A percentile compares a stretch with the other conserved stretches of the same genome.
Conservation (phyloP, 495 filamentous ascomycete species). For the Articulospora tetracladia region DNA sequence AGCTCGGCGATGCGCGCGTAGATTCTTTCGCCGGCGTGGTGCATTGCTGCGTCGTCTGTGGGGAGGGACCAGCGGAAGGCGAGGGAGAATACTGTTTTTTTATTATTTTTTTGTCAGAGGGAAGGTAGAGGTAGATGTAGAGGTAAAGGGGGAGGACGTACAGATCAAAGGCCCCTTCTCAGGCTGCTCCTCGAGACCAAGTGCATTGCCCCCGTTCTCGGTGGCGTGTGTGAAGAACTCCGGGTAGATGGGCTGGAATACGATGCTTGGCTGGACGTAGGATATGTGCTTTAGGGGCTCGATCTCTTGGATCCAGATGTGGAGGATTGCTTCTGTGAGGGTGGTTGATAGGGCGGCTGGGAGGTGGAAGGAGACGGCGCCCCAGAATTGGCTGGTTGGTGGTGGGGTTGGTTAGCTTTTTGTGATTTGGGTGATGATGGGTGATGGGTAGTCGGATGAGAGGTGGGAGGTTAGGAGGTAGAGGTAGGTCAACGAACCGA, state of each 20-base stretch:
- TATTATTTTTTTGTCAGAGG: too few relatives aligned
- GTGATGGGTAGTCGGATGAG: not conserved
- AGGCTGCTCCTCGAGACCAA: slow-evolving; percentile 36
- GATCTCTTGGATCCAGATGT: slow-evolving; percentile 8
- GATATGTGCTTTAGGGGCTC: not conserved
- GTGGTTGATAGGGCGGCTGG: not conserved
- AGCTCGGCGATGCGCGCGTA: not conserved
- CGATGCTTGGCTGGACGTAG: not conserved
- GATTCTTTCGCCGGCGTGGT: not conserved
- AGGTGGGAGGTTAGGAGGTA: too few relatives aligned
- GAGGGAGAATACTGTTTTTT: not conserved
- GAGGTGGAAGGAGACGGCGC: not conserved
- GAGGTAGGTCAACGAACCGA: not conserved
- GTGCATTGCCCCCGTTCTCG: slow-evolving; percentile 45
- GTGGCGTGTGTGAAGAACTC: slow-evolving; percentile 33
- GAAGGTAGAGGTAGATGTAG: not conserved
- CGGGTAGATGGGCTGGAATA: slow-evolving; percentile 3
- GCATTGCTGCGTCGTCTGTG: not conserved
- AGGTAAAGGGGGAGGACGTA: not conserved
- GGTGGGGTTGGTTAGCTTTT: not conserved
- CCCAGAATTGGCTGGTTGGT: not conserved
- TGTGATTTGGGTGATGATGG: not conserved
- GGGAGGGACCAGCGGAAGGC: not conserved
- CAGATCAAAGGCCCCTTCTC: slow-evolving; percentile 30
- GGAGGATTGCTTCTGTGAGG: not conserved